Base-by-base conservation (phyloP, 768 basidiomycete genomes). In the Lentinula edodes region DNA sequence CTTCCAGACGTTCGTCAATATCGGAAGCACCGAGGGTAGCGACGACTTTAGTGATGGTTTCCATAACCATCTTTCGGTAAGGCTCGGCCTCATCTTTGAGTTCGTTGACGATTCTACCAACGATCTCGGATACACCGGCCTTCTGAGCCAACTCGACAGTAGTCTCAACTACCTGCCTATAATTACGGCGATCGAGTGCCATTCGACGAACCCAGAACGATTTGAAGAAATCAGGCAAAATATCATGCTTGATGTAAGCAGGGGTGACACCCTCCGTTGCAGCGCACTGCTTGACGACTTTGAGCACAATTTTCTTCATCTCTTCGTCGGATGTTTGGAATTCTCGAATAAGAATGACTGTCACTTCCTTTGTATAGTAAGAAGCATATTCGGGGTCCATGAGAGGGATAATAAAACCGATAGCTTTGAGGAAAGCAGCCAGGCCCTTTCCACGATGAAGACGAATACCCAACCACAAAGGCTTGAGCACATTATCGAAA, bases 371-470 rank as follows among this genome's bases (percentile, higher is more conserved):
- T 52, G 95, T 98, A 74, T 99, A 99, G 77, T 98, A 98, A 15
- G 93, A 95, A 13, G 96, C 97, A 68, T 98, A 98, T 79, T 99
- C 96, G 52, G 97, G 95, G 70, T 99, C 97, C 97, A 99, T 98
- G 62, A 99, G 89, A 2, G 97, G 97, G 58, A 99, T 98, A 72
- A 99, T 99, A 77, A 98, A 98, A 39, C 97, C 97, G 66, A 98
- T 98, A 34, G 96, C 97, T 73, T 97, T 97, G 65, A 97, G 77
- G 81, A 96, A 97, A 9, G 95, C 95, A 42, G 95, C 95, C 38
- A 97, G 82, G 63, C 92, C 92, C 72, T 96, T 96, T 62, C 95
- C 95, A 72, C 95, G 92, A 72, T 97, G 95, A 57, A 93, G 85
- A 75, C 93, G 88, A 68, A 95, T 95, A 74, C 94, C 94, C 53